Evolutionary conservation across 176 grass and related monocot species (phyloP).

Genomic region (Pharus latifolius): DNA sequence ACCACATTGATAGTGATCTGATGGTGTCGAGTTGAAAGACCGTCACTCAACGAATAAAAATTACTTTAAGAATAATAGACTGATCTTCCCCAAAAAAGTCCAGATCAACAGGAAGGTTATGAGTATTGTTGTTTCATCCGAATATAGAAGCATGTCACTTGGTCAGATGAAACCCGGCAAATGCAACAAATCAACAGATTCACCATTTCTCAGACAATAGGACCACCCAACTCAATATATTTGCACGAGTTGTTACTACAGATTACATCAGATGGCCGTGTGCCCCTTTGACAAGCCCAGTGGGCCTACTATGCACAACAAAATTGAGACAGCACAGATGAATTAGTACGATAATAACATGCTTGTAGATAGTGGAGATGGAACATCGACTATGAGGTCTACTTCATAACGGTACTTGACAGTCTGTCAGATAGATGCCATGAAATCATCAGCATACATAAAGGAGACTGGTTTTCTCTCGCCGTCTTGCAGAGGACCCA

Average conservation of each 20-base stretch:
- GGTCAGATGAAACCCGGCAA: not conserved
- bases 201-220: not conserved
- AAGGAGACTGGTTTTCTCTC: slow-evolving; percentile 39
- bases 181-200: not conserved
- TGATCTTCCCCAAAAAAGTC: no score
- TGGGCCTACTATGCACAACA: slow-evolving; percentile 15
- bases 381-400: not conserved
- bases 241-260: not conserved
- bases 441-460: slow-evolving; percentile 54
- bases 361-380: not conserved
- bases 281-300: not conserved
- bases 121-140: not conserved
- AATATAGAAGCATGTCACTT: not conserved
- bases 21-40: no score
- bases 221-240: not conserved
- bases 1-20: no score
- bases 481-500: slow-evolving; percentile 31
- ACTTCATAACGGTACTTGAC: not conserved
- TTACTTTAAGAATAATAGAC: no score
- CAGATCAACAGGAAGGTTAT: not conserved
- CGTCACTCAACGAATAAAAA: no score
- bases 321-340: not conserved
- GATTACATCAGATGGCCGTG: not conserved
- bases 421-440: not conserved
- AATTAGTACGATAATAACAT: not conserved